Base-by-base conservation (phyloP, 108 stramenopile species). In the Pseudonitzschia multistriata region DNA sequence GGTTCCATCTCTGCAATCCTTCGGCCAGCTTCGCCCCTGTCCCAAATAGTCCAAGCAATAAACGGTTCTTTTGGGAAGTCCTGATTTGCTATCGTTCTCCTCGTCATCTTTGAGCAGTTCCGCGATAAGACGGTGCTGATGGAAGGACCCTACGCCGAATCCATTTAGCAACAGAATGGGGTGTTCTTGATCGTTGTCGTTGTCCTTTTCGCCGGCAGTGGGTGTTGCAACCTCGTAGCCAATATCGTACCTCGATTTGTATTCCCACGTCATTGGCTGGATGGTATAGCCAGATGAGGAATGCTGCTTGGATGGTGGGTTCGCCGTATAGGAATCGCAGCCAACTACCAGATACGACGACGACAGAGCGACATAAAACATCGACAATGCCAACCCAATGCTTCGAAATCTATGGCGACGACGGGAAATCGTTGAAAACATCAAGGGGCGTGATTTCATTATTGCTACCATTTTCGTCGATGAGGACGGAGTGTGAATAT, bases 131-230 rank as follows among this genome's bases (percentile, higher is more conserved):
- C 89, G 74, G 67, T 91, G 84, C 59, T 94, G 93, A 71, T 94
- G 93, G 66, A 90, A 94, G 45, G 85, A 79, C 14, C 93, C 93
- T 45, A 94, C 93, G 25, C 93, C 93, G 62, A 94, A 94, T 25
- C 93, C 93, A 79, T 93, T 93, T 56, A 85, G 55, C 15, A 85
- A 50, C n/a, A 85, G 42, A 40, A 82, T 72, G 2, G 81, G 81
- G 0, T 70, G 65, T 28, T 52, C 2, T 3, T 39, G 65, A 3
- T 45, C 0, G 25, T 35, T 4, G 67, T 68, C 5, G 53, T 71
- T 14, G 34, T 45, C 1, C 53, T 21, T 49, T 64, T 49, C 35
- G n/a, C n/a, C n/a, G n/a, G 42, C 11, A 17, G 42, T 45, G 13
- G 3, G 13, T 3, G 42, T 45, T 11, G 72, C 63, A 5, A 73